Evolutionary conservation across 768 basidiomycete genomes (phyloP).

Genomic region (Boletus coccyginus): DNA sequence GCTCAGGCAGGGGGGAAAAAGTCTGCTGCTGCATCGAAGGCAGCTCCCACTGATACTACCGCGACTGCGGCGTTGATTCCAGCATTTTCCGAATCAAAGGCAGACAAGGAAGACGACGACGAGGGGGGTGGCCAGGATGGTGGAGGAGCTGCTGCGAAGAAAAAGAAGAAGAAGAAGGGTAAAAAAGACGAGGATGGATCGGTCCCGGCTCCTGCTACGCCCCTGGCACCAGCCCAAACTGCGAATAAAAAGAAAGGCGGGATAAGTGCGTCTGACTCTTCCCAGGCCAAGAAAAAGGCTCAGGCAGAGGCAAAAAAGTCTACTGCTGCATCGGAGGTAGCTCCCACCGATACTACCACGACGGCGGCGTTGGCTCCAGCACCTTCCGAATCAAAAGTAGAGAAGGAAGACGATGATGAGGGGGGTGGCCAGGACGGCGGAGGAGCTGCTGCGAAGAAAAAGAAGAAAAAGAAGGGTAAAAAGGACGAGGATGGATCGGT

Average conservation of each 20-base stretch:
- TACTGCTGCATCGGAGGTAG: constrained; percentile 27
- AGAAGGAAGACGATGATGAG: constrained; percentile 60
- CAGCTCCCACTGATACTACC: constrained; percentile 28
- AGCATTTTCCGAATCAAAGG: constrained; percentile 29
- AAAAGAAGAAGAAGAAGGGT: constrained; percentile 81
- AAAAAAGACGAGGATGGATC: constrained; percentile 75
- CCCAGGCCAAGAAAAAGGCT: constrained; percentile 72
- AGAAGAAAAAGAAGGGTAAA: constrained; percentile 80
- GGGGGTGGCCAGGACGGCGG: constrained; percentile 60
- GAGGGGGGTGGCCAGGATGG: constrained; percentile 64
- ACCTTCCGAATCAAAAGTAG: constrained; percentile 31
- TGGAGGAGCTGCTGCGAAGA: constrained; percentile 54
- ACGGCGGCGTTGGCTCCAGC: constrained; percentile 14
- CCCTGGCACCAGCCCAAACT: constrained; percentile 36
- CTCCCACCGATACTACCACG: constrained; percentile 26
- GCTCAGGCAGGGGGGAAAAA: constrained; percentile 90
- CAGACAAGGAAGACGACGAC: constrained; percentile 54
- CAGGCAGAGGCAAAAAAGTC: constrained; percentile 84
- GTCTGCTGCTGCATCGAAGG: constrained; percentile 28
- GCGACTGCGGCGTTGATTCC: constrained; percentile 11
- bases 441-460: constrained; percentile 60
- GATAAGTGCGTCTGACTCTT: constrained; percentile 51
- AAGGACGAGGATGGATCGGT: constrained; percentile 70
- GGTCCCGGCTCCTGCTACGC: constrained; percentile 36
- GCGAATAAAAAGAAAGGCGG: constrained; percentile 71